Percentiles rank a stretch among this genome's conserved stretches.
Conservation (phyloP, 108 stramenopile genomes). For the Conticribra weissflogii region DNA sequence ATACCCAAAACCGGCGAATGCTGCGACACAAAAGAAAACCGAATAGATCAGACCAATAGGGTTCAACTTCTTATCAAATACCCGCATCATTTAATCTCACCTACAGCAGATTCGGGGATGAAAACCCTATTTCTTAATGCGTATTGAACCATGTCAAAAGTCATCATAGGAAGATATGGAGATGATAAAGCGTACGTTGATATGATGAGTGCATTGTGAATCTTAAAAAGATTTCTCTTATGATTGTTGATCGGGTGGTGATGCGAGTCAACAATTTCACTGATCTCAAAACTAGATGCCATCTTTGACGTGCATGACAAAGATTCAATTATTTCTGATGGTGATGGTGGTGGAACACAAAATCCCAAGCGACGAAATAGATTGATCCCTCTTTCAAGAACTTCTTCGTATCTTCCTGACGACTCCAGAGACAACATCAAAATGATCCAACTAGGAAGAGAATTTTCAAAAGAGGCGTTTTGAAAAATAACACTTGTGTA, state of each 20-base stretch:
- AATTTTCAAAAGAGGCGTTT: slow-evolving; percentile 6
- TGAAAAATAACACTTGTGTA: slow-evolving; percentile 11
- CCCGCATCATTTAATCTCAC: neutral
- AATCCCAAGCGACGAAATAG: neutral
- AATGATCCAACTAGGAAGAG: neutral
- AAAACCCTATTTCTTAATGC: neutral
- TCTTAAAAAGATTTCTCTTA: neutral
- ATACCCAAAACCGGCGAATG: too few species aligned
- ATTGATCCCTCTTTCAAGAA: neutral
- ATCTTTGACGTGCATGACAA: neutral
- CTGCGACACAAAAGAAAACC: too few species aligned
- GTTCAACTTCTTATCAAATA: too few species aligned
- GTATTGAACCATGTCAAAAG: neutral
- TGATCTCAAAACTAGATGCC: slow-evolving; percentile 7
- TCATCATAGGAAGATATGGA: neutral
- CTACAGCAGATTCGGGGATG: neutral
- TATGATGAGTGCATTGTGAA: neutral
- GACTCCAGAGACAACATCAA: neutral
- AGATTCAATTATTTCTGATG: neutral
- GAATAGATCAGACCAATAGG: too few species aligned
- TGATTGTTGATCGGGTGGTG: neutral
- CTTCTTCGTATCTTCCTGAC: slow-evolving; percentile 2
- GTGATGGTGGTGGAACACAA: neutral
- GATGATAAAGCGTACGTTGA: neutral
- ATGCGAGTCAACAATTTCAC: neutral